phyloP scores from a whole-genome alignment of 352 stramenopile species.

The Globisporangium sylvaticum region DNA sequence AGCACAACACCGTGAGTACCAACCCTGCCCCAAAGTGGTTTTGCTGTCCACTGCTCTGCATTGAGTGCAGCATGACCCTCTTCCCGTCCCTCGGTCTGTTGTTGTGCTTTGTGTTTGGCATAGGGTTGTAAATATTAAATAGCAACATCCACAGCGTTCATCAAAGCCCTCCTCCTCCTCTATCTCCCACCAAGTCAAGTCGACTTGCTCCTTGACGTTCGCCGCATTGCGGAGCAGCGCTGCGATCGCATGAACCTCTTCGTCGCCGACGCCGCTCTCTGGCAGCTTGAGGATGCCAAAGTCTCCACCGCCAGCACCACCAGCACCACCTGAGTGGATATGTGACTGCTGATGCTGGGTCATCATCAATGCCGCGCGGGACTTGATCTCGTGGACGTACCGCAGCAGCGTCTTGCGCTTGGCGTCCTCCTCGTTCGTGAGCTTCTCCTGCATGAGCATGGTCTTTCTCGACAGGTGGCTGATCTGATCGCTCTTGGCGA shows the following conservation, averaged over 20 bases:
- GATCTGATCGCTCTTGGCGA: constrained; percentile 77
- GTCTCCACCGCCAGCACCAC: constrained; percentile 14
- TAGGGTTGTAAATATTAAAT: constrained; percentile 3
- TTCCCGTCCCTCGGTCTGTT: background rate
- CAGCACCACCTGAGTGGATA: constrained; percentile 9
- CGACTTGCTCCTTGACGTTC: constrained; percentile 87
- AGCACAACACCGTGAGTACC: background rate
- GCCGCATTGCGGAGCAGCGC: constrained; percentile 87
- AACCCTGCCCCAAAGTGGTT: background rate
- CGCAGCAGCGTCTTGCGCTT: constrained; percentile 93
- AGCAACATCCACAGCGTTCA: background rate
- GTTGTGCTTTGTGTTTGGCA: background rate
- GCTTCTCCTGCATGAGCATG: constrained; percentile 73
- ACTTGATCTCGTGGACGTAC: constrained; percentile 94
- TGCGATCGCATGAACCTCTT: constrained; percentile 94
- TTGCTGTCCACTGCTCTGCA: background rate
- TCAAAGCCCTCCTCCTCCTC: background rate
- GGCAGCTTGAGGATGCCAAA: constrained; percentile 66
- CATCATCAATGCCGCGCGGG: constrained; percentile 29
- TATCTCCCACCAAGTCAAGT: background rate
- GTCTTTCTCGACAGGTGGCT: constrained; percentile 68
- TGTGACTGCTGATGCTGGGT: constrained; percentile 7
- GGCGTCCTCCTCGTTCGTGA: constrained; percentile 92
- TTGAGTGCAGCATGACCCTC: background rate
- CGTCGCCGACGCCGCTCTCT: constrained; percentile 91